Base-by-base conservation (phyloP, 225 moss, liverwort and hornwort species). In the Bryoerythrophyllum caledonicum region DNA sequence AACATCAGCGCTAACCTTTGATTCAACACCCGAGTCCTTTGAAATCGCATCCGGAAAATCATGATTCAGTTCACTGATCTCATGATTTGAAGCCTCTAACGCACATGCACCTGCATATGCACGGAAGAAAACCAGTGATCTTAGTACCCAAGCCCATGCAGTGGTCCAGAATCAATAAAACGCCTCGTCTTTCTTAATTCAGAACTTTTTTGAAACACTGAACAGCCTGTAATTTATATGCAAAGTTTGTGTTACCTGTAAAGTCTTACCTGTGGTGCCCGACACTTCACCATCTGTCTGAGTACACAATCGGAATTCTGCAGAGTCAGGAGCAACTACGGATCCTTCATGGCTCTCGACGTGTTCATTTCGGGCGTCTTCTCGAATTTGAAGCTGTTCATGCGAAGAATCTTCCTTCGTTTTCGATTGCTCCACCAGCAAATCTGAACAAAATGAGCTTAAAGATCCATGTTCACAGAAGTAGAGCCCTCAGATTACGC, bases 261-360 rank as follows among this genome's bases (percentile, higher is more conserved):
- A n/a, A n/a, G n/a, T n/a, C 32, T 63, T 81, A 74, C 81, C 85
- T 81, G 74, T 28, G 23, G n/a, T 68, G 28, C 13, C 55, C 37
- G 70, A 62, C 16, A 32, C 32, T 35, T 83, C 72, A 76, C 64
- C 67, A 58, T 70, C 48, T 57, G 58, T 71, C 44, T 34, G 34
- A 59, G 28, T 38, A 71, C 26, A 40, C 20, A 34, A 67, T 26
- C 55, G 74, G 14, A 67, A 41, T 60, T 58, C 71, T 63, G 74
- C 80, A 72, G 40, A 44, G 30, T 78, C 78, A 78, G 75, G 68
- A 37, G 48, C 63, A 49, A 59, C 41, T 52, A 24, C 54, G 62
- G 55, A 64, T 25, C 68, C 78, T 80, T 67, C 78, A 67, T 70
- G 55, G 46, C 16, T 60, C 43, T 75, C 60, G 57, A 35, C 30